phyloP scores from a whole-genome alignment of 2,329 filamentous ascomycete species.

The Cryoendolithus antarcticus region DNA sequence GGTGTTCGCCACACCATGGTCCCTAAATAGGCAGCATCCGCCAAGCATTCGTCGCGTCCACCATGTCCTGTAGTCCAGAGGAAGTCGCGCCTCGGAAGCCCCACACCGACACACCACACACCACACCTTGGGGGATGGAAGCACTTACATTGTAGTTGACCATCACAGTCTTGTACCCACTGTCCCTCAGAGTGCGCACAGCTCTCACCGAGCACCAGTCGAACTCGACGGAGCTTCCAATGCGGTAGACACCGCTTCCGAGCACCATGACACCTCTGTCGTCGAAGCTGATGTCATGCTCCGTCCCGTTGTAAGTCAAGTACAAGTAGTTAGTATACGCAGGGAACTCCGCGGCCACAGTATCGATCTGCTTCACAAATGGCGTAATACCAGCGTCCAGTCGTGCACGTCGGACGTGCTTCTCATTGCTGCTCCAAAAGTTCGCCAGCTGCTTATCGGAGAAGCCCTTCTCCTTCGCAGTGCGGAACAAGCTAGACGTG shows the following conservation, averaged over 20 bases:
- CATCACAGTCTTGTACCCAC: slow-evolving; percentile 96
- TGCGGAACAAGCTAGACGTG: slow-evolving; percentile 72
- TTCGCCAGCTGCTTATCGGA: slow-evolving; percentile 89
- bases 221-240: slow-evolving; percentile 95
- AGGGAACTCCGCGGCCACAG: slow-evolving; percentile 90
- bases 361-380: slow-evolving; percentile 98
- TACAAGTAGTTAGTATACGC: slow-evolving; percentile 92
- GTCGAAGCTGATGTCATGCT: slow-evolving; percentile 86
- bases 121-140: too few species aligned
- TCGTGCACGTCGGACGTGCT: slow-evolving; percentile 75
- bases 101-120: too few species aligned
- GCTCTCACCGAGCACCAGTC: slow-evolving; percentile 96
- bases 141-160: slow-evolving; percentile 47
- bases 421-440: slow-evolving; percentile 74
- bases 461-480: slow-evolving; percentile 96
- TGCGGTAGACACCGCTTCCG: slow-evolving; percentile 92
- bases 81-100: too few species aligned
- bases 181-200: slow-evolving; percentile 65
- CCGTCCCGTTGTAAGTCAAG: slow-evolving; percentile 92
- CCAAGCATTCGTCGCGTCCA: too few species aligned
- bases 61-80: too few species aligned
- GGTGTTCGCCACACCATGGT: too few species aligned
- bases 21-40: too few species aligned
- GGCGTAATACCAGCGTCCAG: slow-evolving; percentile 80
- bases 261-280: slow-evolving; percentile 84